Percentiles rank a stretch among this genome's conserved stretches.
phyloP scores from a whole-genome alignment of 345 rosid genomes.

The Sisymbrium altissimum region DNA sequence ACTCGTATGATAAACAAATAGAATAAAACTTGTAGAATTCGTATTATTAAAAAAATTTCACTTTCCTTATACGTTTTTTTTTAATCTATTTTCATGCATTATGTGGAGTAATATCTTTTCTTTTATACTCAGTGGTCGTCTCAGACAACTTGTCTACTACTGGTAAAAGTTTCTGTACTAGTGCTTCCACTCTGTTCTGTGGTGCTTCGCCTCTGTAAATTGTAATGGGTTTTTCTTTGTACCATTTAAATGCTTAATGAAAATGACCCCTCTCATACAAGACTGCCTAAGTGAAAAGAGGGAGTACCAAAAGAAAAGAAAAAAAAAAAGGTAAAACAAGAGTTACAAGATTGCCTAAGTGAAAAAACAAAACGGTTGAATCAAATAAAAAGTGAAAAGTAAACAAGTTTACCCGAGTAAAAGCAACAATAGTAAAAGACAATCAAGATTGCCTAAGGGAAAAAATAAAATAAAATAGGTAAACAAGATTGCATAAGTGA shows the following conservation, averaged over 20 bases:
- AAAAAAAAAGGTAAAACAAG: background rate
- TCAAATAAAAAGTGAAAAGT: too few species aligned
- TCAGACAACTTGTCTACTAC: background rate
- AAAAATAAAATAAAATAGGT: background rate
- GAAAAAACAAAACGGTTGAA: background rate
- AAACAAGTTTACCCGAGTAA: too few species aligned
- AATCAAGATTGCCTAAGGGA: background rate
- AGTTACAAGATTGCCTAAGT: background rate
- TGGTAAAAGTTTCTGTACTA: background rate
- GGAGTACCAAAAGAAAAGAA: too few species aligned
- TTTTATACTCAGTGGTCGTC: background rate
- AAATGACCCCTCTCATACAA: background rate
- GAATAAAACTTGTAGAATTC: too few species aligned
- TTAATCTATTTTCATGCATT: background rate
- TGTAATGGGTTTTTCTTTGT: background rate
- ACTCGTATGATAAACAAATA: too few species aligned
- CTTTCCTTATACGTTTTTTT: background rate
- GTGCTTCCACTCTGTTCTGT: background rate
- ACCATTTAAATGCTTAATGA: background rate
- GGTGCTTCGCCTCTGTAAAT: background rate
- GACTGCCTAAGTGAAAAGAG: background rate
- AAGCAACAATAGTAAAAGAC: too few species aligned
- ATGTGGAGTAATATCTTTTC: background rate
- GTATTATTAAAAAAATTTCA: background rate
- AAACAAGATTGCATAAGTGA: background rate